These are phyloP conservation scores for Agapanthus africanus DNA, from an alignment of 106 monocot genomes.

Conservation along the genomic window DNA sequence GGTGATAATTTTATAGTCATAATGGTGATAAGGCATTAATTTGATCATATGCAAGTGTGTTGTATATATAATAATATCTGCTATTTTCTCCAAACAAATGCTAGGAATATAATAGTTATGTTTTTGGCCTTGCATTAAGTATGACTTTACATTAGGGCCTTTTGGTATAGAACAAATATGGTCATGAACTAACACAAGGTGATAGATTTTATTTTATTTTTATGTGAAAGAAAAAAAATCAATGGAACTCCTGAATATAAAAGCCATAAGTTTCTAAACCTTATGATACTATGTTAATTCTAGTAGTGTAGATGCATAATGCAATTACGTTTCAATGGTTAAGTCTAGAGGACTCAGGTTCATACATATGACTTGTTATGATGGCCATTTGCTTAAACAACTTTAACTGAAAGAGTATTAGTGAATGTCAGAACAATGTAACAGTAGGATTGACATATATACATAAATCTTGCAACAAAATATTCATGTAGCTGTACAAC, in stretches of 20 bases:
- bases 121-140: background rate
- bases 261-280: background rate
- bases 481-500: too few relatives aligned
- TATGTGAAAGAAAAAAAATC: too few relatives aligned
- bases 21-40: too few relatives aligned
- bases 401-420: background rate
- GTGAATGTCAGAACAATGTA: too few relatives aligned
- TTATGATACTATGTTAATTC: background rate
- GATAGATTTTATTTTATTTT: too few relatives aligned
- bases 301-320: background rate
- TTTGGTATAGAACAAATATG: background rate
- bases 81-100: too few relatives aligned
- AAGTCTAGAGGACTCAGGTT: background rate
- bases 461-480: too few relatives aligned
- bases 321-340: background rate
- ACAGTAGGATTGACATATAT: too few relatives aligned
- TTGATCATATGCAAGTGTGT: too few relatives aligned
- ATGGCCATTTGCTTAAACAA: background rate
- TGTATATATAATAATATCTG: too few relatives aligned
- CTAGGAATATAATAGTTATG: too few relatives aligned
- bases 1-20: too few relatives aligned
- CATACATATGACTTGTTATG: background rate
- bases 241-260: background rate
- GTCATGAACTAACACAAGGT: background rate
- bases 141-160: background rate